Conservation (phyloP, 2,329 filamentous ascomycete species). For the Fusarium palustre region DNA sequence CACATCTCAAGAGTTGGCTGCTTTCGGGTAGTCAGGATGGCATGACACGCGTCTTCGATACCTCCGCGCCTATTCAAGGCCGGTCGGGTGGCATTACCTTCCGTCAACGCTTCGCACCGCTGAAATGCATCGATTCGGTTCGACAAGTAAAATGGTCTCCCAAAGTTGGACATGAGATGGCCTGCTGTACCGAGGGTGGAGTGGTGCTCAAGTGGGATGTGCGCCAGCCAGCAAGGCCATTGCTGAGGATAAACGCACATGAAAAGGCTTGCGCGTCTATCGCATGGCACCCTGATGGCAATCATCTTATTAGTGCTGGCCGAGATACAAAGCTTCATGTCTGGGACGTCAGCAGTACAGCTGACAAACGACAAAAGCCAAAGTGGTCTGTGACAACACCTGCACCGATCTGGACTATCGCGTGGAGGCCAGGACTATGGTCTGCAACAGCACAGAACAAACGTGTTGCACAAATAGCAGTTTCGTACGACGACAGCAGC, state of each 20-base stretch:
- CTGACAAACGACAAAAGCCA: constrained; percentile 73
- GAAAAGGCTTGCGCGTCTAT: constrained; percentile 70
- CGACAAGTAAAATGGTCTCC: constrained; percentile 75
- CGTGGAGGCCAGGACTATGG: constrained; percentile 74
- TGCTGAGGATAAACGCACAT: constrained; percentile 71
- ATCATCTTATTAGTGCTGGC: constrained; percentile 73
- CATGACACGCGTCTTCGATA: constrained; percentile 71
- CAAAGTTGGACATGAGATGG: constrained; percentile 70
- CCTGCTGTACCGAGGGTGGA: constrained; percentile 72
- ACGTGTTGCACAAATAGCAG: constrained; percentile 70
- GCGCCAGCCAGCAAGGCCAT: constrained; percentile 63
- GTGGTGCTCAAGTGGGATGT: constrained; percentile 74
- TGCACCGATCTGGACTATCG: constrained; percentile 68
- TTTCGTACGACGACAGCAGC: constrained; percentile 70
- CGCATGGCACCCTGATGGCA: constrained; percentile 75
- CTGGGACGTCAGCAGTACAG: constrained; percentile 71
- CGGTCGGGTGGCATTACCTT: constrained; percentile 64
- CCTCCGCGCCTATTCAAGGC: constrained; percentile 61
- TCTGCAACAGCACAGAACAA: constrained; percentile 71
- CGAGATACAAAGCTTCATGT: constrained; percentile 71
- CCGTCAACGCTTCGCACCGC: constrained; percentile 57
- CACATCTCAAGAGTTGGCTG: constrained; percentile 67
- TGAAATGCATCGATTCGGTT: constrained; percentile 59
- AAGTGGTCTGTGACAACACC: constrained; percentile 71
- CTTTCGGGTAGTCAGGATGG: constrained; percentile 74